Evolutionary conservation across 768 basidiomycete species (phyloP), one percentile per base, ranked within the genome.

Genomic region (Coprinopsis strossmayeri): DNA sequence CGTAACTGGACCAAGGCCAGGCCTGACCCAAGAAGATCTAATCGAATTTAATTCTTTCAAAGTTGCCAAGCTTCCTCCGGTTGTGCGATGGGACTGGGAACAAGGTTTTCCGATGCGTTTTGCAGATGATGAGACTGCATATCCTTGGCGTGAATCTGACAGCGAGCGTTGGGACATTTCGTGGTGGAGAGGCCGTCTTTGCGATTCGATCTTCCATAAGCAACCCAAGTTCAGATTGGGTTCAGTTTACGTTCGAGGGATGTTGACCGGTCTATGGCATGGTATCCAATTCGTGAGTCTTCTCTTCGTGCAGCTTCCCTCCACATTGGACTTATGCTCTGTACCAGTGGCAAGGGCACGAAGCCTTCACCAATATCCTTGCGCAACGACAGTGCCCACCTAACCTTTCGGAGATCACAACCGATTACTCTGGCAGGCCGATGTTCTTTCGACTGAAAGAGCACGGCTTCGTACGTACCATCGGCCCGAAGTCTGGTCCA

Each of bases 21-120:
- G 57, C 0, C 76, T 76, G 0, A 84, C 81, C 0, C 73, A 75
- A 48, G 81, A 73, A 25, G 85, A 88, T 61, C 66, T 86, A 18
- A 57, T 63, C 13, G 81, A 84, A 54, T 62, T 81, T 54, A 84
- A 84, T 53, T 60, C 66, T 1, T 41, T 47, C 39, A 41, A 41
- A 9, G 49, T 41, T 12, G 55, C 55, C 7, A 34, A 38, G 23
- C 49, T 50, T 15, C 49, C 48, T 3, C 13, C n/a, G 12, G 25
- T 24, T 13, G 47, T 58, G 17, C 42, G 48, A 26, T 57, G 57
- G 53, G 58, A 57, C 20, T 61, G 55, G 55, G 49, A 46, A 15
- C 46, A 12, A 2, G 50, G 53, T 18, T 39, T 30, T 0, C 44
- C 51, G 45, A 30, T 34, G 0, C 42, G 57, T 1, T 63, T 63